phyloP scores from a whole-genome alignment of 768 basidiomycete species.

The Antrodiella citrinella region DNA sequence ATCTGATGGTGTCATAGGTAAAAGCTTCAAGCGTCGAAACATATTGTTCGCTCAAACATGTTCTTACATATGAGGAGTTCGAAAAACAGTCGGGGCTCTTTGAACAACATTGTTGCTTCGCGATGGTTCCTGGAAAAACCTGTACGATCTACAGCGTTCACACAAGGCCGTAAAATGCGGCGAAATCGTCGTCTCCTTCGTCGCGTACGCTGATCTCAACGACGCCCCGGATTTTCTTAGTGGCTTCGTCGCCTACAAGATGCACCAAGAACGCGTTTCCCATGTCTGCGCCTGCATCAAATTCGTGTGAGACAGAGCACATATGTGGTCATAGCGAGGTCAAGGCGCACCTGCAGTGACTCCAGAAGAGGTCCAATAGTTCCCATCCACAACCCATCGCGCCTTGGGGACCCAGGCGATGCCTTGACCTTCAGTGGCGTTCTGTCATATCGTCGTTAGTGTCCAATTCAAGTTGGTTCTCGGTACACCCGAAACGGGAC shows the following conservation, averaged over 20 bases:
- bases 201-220: slow-evolving; percentile 11
- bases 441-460: slow-evolving; percentile 4
- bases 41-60: no score
- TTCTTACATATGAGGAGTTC: no score
- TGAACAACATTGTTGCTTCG: no score
- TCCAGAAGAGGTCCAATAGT: slow-evolving; percentile 33
- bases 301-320: not conserved
- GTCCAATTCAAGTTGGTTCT: not conserved
- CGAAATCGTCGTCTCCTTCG: slow-evolving; percentile 21
- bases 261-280: slow-evolving; percentile 27
- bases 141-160: no score
- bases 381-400: slow-evolving; percentile 31
- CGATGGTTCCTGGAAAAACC: no score
- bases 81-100: no score
- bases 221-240: slow-evolving; percentile 8
- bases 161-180: slow-evolving; percentile 8
- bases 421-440: slow-evolving; percentile 11
- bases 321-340: no score
- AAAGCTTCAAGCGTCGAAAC: no score
- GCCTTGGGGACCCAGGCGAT: slow-evolving; percentile 31
- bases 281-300: slow-evolving; percentile 21
- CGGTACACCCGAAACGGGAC: not conserved
- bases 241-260: slow-evolving; percentile 18
- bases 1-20: no score
- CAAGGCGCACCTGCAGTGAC: slow-evolving; percentile 21